Conservation (phyloP, 2,329 filamentous ascomycete genomes). For the Pseudogymnoascus sp. region DNA sequence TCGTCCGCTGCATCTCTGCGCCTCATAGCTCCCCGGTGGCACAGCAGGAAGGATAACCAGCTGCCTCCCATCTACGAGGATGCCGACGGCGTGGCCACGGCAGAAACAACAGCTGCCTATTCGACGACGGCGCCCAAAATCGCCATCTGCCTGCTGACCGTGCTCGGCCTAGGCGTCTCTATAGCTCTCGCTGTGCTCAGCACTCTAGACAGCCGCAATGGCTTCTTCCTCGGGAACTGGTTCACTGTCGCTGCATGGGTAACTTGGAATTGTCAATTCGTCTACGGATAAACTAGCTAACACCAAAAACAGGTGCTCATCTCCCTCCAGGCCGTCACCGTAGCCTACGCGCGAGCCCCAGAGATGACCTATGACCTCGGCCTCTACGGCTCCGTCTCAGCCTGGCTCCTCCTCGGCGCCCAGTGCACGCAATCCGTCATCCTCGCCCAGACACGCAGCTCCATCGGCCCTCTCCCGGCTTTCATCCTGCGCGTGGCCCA, state of each 20-base stretch:
- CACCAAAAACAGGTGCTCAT: constrained; percentile 38
- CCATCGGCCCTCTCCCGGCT: constrained; percentile 20
- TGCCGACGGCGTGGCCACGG: constrained; percentile 58
- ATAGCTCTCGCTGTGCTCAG: constrained; percentile 47
- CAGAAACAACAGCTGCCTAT: constrained; percentile 53
- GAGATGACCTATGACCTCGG: constrained; percentile 46
- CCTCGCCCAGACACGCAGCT: constrained; percentile 25
- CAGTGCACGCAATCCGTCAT: constrained; percentile 38
- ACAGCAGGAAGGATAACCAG: constrained; percentile 22
- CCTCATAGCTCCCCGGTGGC: constrained; percentile 29
- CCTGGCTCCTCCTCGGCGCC: constrained; percentile 35
- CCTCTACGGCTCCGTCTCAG: constrained; percentile 41
- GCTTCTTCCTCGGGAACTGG: constrained; percentile 48
- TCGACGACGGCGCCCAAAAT: constrained; percentile 51
- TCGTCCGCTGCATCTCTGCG: constrained; percentile 32
- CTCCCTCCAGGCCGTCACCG: constrained; percentile 41
- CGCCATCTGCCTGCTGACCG: constrained; percentile 44
- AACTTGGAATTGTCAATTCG: constrained; percentile 30
- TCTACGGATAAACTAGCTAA: constrained; percentile 1
- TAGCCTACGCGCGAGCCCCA: constrained; percentile 42
- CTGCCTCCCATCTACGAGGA: constrained; percentile 51
- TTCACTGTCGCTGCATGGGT: constrained; percentile 55
- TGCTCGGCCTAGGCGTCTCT: constrained; percentile 46
- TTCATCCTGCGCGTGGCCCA: constrained; percentile 42
- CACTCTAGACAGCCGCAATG: constrained; percentile 33